Evolutionary conservation across 768 basidiomycete genomes (phyloP).

Genomic region (Infundibulicybe gibba): DNA sequence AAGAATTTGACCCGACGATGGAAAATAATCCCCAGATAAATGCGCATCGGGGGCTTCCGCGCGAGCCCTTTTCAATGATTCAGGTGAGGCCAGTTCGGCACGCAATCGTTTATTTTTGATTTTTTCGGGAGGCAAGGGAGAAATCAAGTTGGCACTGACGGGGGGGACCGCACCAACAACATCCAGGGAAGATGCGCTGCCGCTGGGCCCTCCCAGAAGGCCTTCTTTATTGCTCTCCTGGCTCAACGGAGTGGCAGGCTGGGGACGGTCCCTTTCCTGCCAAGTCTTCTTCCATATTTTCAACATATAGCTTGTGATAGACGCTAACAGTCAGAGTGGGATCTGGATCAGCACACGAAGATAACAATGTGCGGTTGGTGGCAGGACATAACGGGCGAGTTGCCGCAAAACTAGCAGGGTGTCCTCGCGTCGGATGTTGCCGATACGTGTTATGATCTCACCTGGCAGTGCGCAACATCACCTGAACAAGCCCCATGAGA

Average conservation of each 20-base stretch:
- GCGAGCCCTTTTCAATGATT: background rate
- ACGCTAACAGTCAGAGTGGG: too few relatives aligned
- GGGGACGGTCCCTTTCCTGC: conserved; percentile 26
- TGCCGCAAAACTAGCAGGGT: too few relatives aligned
- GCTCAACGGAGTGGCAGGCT: background rate
- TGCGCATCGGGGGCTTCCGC: conserved; percentile 11
- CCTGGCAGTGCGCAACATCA: background rate
- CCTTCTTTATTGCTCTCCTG: conserved; percentile 14
- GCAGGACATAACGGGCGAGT: too few relatives aligned
- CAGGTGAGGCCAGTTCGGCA: too few relatives aligned
- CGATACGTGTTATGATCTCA: too few relatives aligned
- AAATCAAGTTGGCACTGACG: conserved; percentile 3
- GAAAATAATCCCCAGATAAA: too few relatives aligned
- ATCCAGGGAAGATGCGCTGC: conserved; percentile 18
- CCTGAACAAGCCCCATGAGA: too few relatives aligned
- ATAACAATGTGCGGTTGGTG: background rate
- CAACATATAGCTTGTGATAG: too few relatives aligned
- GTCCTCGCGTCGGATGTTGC: too few relatives aligned
- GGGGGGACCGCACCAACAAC: conserved; percentile 15
- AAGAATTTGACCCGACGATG: conserved; percentile 19
- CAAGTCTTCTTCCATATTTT: conserved; percentile 49
- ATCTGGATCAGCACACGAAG: background rate
- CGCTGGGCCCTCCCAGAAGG: conserved; percentile 22
- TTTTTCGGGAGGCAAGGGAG: conserved; percentile 6
- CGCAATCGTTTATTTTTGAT: too few relatives aligned